phyloP scores from a whole-genome alignment of 2,329 filamentous ascomycete genomes.

The Onygena corvina region DNA sequence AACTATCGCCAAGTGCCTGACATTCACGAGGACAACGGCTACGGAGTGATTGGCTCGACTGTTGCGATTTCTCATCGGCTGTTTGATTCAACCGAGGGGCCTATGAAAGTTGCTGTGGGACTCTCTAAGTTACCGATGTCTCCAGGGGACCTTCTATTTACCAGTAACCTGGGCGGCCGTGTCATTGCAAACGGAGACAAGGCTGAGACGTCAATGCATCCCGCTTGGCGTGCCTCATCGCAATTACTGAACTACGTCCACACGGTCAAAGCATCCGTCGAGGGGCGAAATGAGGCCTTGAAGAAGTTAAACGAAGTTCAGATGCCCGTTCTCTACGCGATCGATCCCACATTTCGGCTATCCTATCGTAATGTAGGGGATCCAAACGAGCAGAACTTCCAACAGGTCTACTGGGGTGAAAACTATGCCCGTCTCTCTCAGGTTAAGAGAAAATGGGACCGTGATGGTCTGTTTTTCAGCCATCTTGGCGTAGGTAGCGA shows the following conservation, averaged over 20 bases:
- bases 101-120: conserved; percentile 2
- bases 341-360: conserved; percentile 6
- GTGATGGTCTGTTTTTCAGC: conserved; percentile 8
- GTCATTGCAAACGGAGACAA: conserved; percentile 1
- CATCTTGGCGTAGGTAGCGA: conserved; percentile 11
- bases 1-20: conserved; percentile 6
- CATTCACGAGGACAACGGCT: conserved; percentile 20
- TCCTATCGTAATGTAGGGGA: conserved; percentile 13
- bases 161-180: conserved; percentile 7
- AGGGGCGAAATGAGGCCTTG: neutral
- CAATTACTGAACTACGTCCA: conserved; percentile 9
- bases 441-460: conserved; percentile 13
- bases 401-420: conserved; percentile 11
- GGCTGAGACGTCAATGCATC: conserved; percentile 9
- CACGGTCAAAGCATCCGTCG: conserved; percentile 8
- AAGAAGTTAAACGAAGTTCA: conserved; percentile 5
- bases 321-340: conserved; percentile 10
- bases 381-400: conserved; percentile 12
- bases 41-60: conserved; percentile 7
- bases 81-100: conserved; percentile 10
- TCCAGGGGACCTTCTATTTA: conserved; percentile 8
- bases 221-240: conserved; percentile 9
- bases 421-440: conserved; percentile 9
- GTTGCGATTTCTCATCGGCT: conserved; percentile 10
- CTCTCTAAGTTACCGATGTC: conserved; percentile 6